These are phyloP conservation scores for Tylopilus subfusipes DNA, from an alignment of 768 basidiomycete genomes.

Conservation along the genomic window DNA sequence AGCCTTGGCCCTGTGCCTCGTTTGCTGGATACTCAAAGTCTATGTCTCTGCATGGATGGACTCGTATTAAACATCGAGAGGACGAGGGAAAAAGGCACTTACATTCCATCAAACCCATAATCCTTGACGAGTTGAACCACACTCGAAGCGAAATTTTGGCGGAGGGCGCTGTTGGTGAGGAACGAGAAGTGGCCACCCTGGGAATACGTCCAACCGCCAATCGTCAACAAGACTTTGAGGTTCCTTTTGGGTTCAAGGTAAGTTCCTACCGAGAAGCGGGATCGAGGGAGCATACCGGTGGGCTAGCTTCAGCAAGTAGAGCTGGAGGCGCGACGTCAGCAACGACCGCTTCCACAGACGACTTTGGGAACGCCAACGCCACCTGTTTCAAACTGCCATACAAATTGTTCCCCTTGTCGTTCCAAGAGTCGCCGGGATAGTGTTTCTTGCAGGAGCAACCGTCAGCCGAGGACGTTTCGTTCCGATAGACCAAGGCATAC, in stretches of 20 bases:
- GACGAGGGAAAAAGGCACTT: constrained; percentile 14
- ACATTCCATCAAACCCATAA: constrained; percentile 81
- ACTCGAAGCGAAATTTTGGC: constrained; percentile 54
- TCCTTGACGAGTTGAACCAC: constrained; percentile 66
- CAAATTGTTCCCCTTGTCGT: constrained; percentile 70
- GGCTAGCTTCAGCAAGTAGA: constrained; percentile 56
- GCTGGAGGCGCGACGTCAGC: constrained; percentile 10
- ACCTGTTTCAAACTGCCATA: constrained; percentile 83
- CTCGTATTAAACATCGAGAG: neutral
- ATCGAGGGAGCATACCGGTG: constrained; percentile 36
- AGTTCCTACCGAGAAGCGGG: neutral
- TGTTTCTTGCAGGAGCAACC: constrained; percentile 49
- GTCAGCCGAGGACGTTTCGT: constrained; percentile 10
- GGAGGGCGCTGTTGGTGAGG: constrained; percentile 47
- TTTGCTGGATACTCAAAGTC: constrained; percentile 77
- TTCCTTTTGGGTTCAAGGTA: constrained; percentile 29
- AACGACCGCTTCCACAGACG: neutral
- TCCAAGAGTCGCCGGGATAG: constrained; percentile 69
- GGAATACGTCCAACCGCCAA: constrained; percentile 70
- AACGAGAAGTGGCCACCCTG: constrained; percentile 67
- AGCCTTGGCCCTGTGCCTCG: constrained; percentile 57
- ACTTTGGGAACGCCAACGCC: constrained; percentile 16
- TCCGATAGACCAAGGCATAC: constrained; percentile 27
- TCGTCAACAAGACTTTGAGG: constrained; percentile 49
- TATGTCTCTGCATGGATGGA: constrained; percentile 49